Evolutionary conservation across 306 rosid species (phyloP).

Genomic region (Gastrolobium villosum): DNA sequence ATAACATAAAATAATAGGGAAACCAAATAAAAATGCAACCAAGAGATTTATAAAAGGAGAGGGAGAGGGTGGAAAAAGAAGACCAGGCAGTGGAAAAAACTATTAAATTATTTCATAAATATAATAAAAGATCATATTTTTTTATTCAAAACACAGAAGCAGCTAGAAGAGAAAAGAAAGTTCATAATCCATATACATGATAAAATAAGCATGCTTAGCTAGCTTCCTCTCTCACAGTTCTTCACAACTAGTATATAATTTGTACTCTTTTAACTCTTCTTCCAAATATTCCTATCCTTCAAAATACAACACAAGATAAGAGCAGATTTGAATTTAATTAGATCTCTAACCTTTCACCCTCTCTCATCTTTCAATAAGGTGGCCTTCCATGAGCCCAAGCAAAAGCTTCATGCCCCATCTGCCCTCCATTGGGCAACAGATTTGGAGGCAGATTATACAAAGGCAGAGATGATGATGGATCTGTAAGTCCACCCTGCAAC

Average conservation of each 20-base stretch:
- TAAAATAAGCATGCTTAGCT: constrained; percentile 42
- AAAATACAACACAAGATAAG: constrained; percentile 40
- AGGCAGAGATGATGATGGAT: constrained; percentile 75
- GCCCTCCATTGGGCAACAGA: constrained; percentile 70
- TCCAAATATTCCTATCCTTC: constrained; percentile 41
- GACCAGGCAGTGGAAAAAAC: constrained; percentile 31
- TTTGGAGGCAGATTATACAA: constrained; percentile 75
- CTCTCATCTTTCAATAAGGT: constrained; percentile 56
- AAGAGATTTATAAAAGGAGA: constrained; percentile 31
- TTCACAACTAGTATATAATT: constrained; percentile 51
- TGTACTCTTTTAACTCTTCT: constrained; percentile 22
- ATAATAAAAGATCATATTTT: constrained; percentile 49
- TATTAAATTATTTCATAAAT: constrained; percentile 45
- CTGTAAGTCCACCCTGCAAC: constrained; percentile 67
- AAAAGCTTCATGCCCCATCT: constrained; percentile 77
- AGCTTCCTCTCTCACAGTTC: constrained; percentile 43
- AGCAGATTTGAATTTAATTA: constrained; percentile 16
- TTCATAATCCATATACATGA: constrained; percentile 55
- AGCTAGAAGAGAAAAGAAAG: constrained; percentile 29
- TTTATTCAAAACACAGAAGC: constrained; percentile 61
- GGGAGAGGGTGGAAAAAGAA: background rate
- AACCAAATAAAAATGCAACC: constrained; percentile 46
- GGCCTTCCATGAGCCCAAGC: constrained; percentile 80
- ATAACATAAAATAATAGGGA: constrained; percentile 40
- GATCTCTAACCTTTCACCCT: constrained; percentile 20